Evolutionary conservation across 192 early-diverging fungal species (phyloP), one percentile per base, ranked within the genome.

Genomic region (Geranomyces variabilis): DNA sequence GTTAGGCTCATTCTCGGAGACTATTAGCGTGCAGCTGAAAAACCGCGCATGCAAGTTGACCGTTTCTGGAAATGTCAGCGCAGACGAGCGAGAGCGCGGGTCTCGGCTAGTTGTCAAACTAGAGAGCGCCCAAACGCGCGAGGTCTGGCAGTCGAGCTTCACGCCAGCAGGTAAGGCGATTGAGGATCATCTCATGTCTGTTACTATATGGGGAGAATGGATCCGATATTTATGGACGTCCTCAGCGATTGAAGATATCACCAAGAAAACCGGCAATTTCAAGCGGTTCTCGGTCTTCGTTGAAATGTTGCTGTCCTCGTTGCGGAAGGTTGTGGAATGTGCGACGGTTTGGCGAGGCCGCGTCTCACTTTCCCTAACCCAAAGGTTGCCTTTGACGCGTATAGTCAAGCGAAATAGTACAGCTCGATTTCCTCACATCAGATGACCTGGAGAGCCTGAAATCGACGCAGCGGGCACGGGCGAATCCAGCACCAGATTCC

Each of bases 221-320:
- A n/a, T n/a, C n/a, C n/a, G n/a, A n/a, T n/a, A n/a, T n/a, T n/a
- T n/a, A n/a, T n/a, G n/a, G n/a, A n/a, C n/a, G n/a, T n/a, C n/a
- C n/a, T n/a, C n/a, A 85, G 83, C 76, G 51, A 65, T 86, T n/a
- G 84, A 86, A 48, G 77, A 86, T 41, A 78, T 86, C 7, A 78
- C 82, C 5, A 78, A 72, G 61, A 86, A 86, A 63, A 86, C 84
- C 17, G 84, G 84, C 21, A 86, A 86, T 59, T 86, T 80, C 69
- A 86, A 86, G 59, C 75, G 80, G 34, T 86, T 83, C 66, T 31
- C 71, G 2, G 74, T 84, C 28, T 86, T 86, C 74, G 55, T 76
- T 4, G 82, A 84, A 47, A 86, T 86, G 84, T 66, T 86, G 19
- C 22, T 75, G 2, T 64, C 77, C 7, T 58, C 79, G 14, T 44